phyloP scores from a whole-genome alignment of 2,329 filamentous ascomycete species.

The Stagonosporopsis chrysanthemi region DNA sequence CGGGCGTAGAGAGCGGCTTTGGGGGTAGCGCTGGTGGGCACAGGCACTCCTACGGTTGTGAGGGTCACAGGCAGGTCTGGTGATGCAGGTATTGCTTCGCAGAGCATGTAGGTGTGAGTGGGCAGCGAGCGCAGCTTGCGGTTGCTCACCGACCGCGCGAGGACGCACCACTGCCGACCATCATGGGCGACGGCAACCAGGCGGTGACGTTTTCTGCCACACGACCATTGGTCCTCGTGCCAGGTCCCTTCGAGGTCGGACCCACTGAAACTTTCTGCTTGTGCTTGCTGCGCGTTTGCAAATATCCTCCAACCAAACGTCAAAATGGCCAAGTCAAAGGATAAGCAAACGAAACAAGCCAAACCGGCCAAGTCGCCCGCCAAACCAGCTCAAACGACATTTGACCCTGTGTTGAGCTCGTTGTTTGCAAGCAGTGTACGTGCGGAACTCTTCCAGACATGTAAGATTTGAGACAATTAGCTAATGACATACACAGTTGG shows the following conservation, averaged over 20 bases:
- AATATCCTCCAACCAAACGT: background rate
- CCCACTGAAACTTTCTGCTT: slow-evolving; percentile 43
- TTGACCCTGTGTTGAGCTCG: slow-evolving; percentile 56
- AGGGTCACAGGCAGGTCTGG: slow-evolving; percentile 6
- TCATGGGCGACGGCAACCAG: slow-evolving; percentile 8
- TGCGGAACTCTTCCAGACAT: slow-evolving; percentile 13
- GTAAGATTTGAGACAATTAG: slow-evolving; percentile 4
- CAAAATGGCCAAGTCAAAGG: slow-evolving; percentile 46
- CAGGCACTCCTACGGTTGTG: slow-evolving; percentile 14
- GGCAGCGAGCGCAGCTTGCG: slow-evolving; percentile 19
- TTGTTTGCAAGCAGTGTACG: slow-evolving; percentile 56
- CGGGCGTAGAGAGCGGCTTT: slow-evolving; percentile 32
- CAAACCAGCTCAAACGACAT: slow-evolving; percentile 41
- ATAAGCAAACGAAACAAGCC: slow-evolving; percentile 31
- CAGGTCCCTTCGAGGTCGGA: slow-evolving; percentile 1
- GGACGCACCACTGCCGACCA: slow-evolving; percentile 10
- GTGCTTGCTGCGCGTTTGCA: slow-evolving; percentile 20
- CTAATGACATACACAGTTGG: slow-evolving; percentile 38
- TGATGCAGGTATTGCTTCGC: slow-evolving; percentile 22
- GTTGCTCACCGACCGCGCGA: slow-evolving; percentile 14
- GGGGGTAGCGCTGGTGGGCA: slow-evolving; percentile 23
- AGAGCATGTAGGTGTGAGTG: slow-evolving; percentile 25
- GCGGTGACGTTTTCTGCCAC: slow-evolving; percentile 14
- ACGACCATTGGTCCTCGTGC: slow-evolving; percentile 2
- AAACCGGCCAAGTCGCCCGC: slow-evolving; percentile 30